Evolutionary conservation across 1,284 basidiomycete species (phyloP).

Genomic region (Heterobasidion annosum): DNA sequence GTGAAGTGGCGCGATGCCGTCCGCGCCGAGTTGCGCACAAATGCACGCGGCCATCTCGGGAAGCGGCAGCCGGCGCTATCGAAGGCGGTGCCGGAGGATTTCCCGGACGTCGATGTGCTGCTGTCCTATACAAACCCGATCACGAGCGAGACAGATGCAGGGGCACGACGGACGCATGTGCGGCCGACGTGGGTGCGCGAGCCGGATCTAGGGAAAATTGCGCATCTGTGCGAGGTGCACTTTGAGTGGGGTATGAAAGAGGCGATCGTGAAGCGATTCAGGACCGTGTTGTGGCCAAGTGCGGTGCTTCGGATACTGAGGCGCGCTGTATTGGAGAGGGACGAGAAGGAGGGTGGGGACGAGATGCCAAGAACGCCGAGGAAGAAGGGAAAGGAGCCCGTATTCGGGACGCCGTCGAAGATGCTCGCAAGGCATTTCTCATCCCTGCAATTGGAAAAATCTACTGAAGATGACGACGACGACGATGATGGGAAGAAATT

Average conservation of each 20-base stretch:
- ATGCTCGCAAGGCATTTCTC: conserved; percentile 40
- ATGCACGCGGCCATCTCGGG: conserved; percentile 26
- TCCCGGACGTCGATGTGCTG: conserved; percentile 63
- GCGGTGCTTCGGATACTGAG: conserved; percentile 58
- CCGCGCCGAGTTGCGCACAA: conserved; percentile 36
- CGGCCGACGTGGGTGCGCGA: conserved; percentile 48
- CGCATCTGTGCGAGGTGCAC: conserved; percentile 71
- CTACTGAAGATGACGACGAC: conserved; percentile 17
- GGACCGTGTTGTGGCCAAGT: conserved; percentile 68
- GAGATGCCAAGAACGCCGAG: background rate
- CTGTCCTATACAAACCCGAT: conserved; percentile 71
- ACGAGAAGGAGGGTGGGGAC: background rate
- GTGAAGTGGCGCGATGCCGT: conserved; percentile 56
- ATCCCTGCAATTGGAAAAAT: conserved; percentile 21
- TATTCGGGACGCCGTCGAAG: conserved; percentile 41
- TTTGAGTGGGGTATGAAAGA: conserved; percentile 88
- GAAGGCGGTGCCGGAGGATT: conserved; percentile 45
- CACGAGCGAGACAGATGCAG: conserved; percentile 51
- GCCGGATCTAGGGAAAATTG: conserved; percentile 65
- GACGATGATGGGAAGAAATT: conserved; percentile 21
- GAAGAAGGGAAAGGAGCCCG: background rate
- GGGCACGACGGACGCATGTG: conserved; percentile 22
- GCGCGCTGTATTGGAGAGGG: conserved; percentile 1
- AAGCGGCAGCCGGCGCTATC: conserved; percentile 61
- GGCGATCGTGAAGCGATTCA: conserved; percentile 68